phyloP scores from a whole-genome alignment of 2,329 filamentous ascomycete genomes.

The Aspergillus transmontanensis region DNA sequence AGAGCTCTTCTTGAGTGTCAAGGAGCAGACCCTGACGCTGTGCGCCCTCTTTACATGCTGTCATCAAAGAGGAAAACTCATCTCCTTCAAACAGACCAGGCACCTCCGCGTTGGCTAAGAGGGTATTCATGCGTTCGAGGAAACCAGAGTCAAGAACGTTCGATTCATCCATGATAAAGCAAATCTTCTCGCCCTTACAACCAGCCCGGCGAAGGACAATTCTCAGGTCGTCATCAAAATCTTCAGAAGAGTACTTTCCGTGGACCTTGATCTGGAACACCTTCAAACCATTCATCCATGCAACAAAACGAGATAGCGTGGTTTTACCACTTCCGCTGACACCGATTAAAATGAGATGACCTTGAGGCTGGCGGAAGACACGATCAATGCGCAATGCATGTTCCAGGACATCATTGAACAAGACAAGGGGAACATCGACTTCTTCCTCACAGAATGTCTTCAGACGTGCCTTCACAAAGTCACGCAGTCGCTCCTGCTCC shows the following conservation, averaged over 20 bases:
- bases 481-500: slow-evolving; percentile 88
- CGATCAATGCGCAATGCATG: slow-evolving; percentile 97
- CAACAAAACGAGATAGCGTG: slow-evolving; percentile 94
- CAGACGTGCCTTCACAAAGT: slow-evolving; percentile 95
- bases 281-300: slow-evolving; percentile 99
- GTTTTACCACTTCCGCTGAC: slow-evolving; percentile 99
- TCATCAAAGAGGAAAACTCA: slow-evolving; percentile 97
- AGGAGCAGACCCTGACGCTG: slow-evolving; percentile 93
- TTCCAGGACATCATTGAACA: slow-evolving; percentile 99
- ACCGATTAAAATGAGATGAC: slow-evolving; percentile 96
- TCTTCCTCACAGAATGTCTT: slow-evolving; percentile 99
- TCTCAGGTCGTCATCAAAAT: slow-evolving; percentile 96
- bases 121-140: slow-evolving; percentile 97
- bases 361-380: slow-evolving; percentile 97
- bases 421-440: slow-evolving; percentile 93
- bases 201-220: slow-evolving; percentile 91
- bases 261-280: slow-evolving; percentile 99
- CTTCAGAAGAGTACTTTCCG: slow-evolving; percentile 95
- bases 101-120: slow-evolving; percentile 98
- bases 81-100: slow-evolving; percentile 99
- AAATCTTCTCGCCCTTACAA: slow-evolving; percentile 98
- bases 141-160: slow-evolving; percentile 99
- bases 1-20: slow-evolving; percentile 98
- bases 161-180: slow-evolving; percentile 99
- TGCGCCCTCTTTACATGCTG: slow-evolving; percentile 96